Conservation (phyloP, 2,329 filamentous ascomycete species). For the Stemphylium beticola region DNA sequence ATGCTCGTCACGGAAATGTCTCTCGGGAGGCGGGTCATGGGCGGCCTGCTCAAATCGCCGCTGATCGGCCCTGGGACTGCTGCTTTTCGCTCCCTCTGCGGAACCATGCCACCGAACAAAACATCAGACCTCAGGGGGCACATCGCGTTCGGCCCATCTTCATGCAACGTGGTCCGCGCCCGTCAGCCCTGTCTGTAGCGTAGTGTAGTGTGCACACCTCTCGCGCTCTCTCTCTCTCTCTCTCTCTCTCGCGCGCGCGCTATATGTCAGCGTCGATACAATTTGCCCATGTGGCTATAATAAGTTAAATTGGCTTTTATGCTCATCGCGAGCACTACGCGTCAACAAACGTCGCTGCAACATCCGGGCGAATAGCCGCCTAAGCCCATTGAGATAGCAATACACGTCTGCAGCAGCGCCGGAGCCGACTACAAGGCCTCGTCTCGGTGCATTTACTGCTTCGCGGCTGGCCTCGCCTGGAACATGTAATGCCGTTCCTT, state of each 20-base stretch:
- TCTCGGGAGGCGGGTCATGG: constrained; percentile 34
- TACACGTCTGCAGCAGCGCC: constrained; percentile 20
- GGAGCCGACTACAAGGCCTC: constrained; percentile 38
- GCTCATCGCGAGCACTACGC: constrained; percentile 34
- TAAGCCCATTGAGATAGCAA: constrained; percentile 16
- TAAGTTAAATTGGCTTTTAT: constrained; percentile 37
- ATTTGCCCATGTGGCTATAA: constrained; percentile 24
- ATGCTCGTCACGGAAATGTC: constrained; percentile 30
- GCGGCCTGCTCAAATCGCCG: constrained; percentile 25
- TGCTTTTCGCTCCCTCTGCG: constrained; percentile 22
- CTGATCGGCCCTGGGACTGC: constrained; percentile 32
- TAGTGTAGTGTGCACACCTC: constrained; percentile 18
- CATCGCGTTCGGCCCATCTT: constrained; percentile 14
- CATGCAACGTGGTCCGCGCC: constrained; percentile 14
- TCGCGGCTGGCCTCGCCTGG: constrained; percentile 14
- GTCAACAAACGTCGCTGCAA: constrained; percentile 24
- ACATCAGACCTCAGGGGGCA: constrained; percentile 17
- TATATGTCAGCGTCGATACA: constrained; percentile 22
- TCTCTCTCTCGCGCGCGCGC: constrained; percentile 17
- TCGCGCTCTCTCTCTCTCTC: too few species aligned
- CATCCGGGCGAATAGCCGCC: constrained; percentile 25
- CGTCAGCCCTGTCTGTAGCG: constrained; percentile 19
- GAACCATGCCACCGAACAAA: constrained; percentile 31
- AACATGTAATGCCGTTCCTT: constrained; percentile 23
- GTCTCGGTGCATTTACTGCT: constrained; percentile 27